Base-by-base conservation (phyloP, 805 yeast genomes). In the Kodamaea neixiangensis region DNA sequence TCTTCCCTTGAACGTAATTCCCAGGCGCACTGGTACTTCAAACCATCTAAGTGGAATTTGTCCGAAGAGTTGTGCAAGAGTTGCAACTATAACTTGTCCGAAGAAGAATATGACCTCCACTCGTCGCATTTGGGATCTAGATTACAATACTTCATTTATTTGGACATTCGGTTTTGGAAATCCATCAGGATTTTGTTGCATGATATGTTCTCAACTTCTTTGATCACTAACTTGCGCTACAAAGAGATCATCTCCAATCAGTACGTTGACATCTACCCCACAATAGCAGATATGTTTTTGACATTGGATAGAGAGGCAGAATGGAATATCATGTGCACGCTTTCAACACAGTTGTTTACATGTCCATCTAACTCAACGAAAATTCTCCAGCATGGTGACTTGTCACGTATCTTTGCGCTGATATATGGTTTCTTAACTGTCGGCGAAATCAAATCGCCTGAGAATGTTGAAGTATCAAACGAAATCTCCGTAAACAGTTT, bases 261-360 rank as follows among this genome's bases (percentile, higher is more conserved):
- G 58, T 91, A 90, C 61, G 87, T 90, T 40, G 96, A 90, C 58
- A 73, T 90, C 0, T 93, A 93, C 64, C 92, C 96, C 0, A 77
- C 80, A 7, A 68, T 89, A 13, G 82, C 87, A 0, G 89, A 89
- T 54, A 73, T 86, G 72, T 88, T 85, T 57, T 74, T 88, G 44
- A 69, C 78, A 0, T 72, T 82, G 55, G 99, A 94, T 61, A 77
- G 97, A 53, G 98, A 94, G 61, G 96, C 97, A 0, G 97, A 91
- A 58, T 69, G 81, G 49, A 89, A 93, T 10, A 77, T 88, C 3
- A 76, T 92, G 72, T 78, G 85, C 35, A 81, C 85, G 35, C 69
- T 93, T 17, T 83, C 96, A 0, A 84, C 93, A 0, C 99, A 94
- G 67, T 70, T 94, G 18, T 91, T 91, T 66, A 92, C 97, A 0